phyloP scores from a whole-genome alignment of 2,329 filamentous ascomycete species.

The Aspergillus phoenicis region DNA sequence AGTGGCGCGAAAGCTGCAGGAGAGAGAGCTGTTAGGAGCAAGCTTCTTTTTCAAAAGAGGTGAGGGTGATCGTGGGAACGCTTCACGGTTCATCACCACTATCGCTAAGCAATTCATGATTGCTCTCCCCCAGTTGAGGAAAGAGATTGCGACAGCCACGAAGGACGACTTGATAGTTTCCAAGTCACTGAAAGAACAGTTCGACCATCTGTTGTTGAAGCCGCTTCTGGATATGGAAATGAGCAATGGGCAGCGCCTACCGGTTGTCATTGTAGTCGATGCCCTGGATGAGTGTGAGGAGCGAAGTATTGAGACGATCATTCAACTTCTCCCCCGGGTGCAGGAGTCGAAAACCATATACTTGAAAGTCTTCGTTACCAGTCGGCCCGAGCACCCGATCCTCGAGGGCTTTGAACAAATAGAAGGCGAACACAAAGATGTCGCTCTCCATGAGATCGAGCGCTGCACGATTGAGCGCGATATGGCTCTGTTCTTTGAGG shows the following conservation, averaged over 20 bases:
- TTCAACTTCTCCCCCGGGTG: conserved; percentile 20
- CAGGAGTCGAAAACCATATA: conserved; percentile 6
- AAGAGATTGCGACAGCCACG: conserved; percentile 21
- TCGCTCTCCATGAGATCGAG: conserved; percentile 26
- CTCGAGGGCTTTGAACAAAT: conserved; percentile 23
- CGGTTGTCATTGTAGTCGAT: conserved; percentile 27
- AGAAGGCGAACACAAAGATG: conserved; percentile 21
- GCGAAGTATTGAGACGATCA: conserved; percentile 15
- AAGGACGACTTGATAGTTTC: too few species aligned
- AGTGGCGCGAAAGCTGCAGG: conserved; percentile 25
- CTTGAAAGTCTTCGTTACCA: conserved; percentile 29
- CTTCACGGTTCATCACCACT: too few species aligned
- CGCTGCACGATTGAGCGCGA: conserved; percentile 23
- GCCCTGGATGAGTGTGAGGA: conserved; percentile 29
- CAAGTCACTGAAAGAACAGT: conserved; percentile 18
- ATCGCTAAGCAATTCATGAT: conserved; percentile 24
- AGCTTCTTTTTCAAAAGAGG: conserved; percentile 53
- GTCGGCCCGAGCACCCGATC: conserved; percentile 31
- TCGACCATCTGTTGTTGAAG: conserved; percentile 27
- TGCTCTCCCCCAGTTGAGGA: conserved; percentile 40
- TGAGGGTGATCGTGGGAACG: conserved; percentile 39
- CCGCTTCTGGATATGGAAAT: conserved; percentile 20
- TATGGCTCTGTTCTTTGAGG: conserved; percentile 23
- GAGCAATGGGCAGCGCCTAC: neutral
- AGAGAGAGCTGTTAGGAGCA: conserved; percentile 31